These are phyloP conservation scores for Pythium brachiatum DNA, from an alignment of 352 stramenopile species.

Conservation along the genomic window DNA sequence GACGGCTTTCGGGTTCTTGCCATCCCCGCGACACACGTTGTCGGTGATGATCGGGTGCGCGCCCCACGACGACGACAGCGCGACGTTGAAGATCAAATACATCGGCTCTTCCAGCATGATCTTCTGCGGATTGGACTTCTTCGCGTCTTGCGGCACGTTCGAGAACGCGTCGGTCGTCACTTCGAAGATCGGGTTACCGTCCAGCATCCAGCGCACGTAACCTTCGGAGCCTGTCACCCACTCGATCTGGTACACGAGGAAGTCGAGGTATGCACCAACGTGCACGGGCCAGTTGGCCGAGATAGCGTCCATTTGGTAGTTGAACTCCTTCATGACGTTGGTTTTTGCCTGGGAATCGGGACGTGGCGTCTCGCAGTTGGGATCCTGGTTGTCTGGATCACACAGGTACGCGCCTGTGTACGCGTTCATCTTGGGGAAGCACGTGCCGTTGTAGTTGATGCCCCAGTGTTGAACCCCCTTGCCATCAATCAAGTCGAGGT, in stretches of 20 bases:
- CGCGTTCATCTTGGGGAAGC: conserved; percentile 29
- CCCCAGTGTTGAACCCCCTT: conserved; percentile 20
- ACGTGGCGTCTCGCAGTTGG: conserved; percentile 40
- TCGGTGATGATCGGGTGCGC: conserved; percentile 47
- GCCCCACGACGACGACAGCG: conserved; percentile 88
- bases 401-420: conserved; percentile 35
- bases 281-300: conserved; percentile 72
- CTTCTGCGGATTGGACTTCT: conserved; percentile 53
- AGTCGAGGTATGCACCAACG: conserved; percentile 54
- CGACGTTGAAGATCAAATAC: conserved; percentile 94
- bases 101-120: conserved; percentile 88
- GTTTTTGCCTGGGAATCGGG: conserved; percentile 31
- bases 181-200: conserved; percentile 58
- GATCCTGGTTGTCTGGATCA: conserved; percentile 34
- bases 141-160: conserved; percentile 51
- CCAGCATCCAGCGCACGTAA: conserved; percentile 71
- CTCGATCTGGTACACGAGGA: conserved; percentile 65
- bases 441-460: conserved; percentile 35
- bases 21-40: conserved; percentile 38
- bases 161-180: conserved; percentile 48
- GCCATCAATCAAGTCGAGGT: conserved; percentile 35
- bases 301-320: conserved; percentile 79
- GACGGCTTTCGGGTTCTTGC: conserved; percentile 34
- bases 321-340: conserved; percentile 61
- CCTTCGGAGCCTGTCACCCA: conserved; percentile 65